These are phyloP conservation scores for Lachancea mirantina DNA, from an alignment of 805 yeast species.

Conservation along the genomic window DNA sequence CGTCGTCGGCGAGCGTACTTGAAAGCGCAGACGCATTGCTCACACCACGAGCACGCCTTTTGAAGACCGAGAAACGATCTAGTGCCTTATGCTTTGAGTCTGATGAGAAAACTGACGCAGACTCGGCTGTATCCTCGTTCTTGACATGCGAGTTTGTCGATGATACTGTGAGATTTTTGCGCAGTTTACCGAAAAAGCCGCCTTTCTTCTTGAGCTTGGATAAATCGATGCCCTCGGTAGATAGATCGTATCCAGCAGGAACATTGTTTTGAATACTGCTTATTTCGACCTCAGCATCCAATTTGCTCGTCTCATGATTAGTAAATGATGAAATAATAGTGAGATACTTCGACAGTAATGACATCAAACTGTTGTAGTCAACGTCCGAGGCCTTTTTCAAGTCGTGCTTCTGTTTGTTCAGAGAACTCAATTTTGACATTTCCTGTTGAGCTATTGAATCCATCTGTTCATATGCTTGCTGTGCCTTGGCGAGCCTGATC, in stretches of 20 bases:
- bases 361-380: conserved; percentile 36
- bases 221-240: conserved; percentile 45
- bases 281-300: conserved; percentile 76
- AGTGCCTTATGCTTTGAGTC: conserved; percentile 8
- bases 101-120: conserved; percentile 17
- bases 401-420: conserved; percentile 28
- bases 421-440: conserved; percentile 26
- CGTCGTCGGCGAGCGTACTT: conserved; percentile 9
- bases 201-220: conserved; percentile 47
- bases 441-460: conserved; percentile 28
- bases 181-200: conserved; percentile 44
- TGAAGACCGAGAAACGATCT: conserved; percentile 8
- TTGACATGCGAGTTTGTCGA: conserved; percentile 7
- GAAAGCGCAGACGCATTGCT: conserved; percentile 7
- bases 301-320: conserved; percentile 63
- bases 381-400: conserved; percentile 44
- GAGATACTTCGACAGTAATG: conserved; percentile 44
- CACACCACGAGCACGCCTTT: conserved; percentile 4
- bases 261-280: conserved; percentile 86
- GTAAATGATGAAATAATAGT: conserved; percentile 54
- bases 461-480: conserved; percentile 24
- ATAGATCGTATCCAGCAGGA: conserved; percentile 57
- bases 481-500: conserved; percentile 40
- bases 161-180: conserved; percentile 19
- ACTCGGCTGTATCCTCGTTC: conserved; percentile 13